Conservation (phyloP, 2,329 filamentous ascomycete species). For the Leptographium procerum region DNA sequence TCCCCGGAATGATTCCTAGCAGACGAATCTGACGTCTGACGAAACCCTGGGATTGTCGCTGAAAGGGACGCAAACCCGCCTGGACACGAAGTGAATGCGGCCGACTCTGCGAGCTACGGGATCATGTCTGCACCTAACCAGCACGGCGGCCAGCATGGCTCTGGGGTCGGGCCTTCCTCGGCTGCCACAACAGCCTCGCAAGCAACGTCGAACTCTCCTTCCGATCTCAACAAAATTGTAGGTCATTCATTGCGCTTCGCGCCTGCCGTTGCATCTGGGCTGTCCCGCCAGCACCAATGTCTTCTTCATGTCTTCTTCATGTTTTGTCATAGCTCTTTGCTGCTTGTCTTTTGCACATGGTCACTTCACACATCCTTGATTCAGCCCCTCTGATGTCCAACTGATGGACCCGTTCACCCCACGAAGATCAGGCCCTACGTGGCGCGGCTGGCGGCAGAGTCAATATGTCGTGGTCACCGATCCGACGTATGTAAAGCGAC, state of each 20-base stretch:
- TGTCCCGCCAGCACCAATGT: neutral
- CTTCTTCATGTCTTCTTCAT: neutral
- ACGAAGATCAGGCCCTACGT: neutral
- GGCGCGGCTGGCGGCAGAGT: neutral
- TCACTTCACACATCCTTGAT: neutral
- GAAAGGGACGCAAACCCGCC: neutral
- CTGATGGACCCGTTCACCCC: neutral
- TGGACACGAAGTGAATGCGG: neutral
- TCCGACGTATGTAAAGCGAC: neutral
- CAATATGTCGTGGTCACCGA: neutral
- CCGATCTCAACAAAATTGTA: constrained; percentile 91
- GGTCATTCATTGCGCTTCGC: constrained; percentile 28
- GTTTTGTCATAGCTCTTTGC: neutral
- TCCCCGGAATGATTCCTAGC: neutral
- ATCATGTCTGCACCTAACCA: constrained; percentile 10
- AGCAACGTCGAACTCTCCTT: constrained; percentile 39
- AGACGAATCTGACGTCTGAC: neutral
- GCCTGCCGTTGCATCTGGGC: neutral
- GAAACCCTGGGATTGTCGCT: neutral
- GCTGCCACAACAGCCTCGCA: constrained; percentile 8
- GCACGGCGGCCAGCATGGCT: constrained; percentile 11
- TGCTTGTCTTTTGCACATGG: no score
- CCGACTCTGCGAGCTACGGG: neutral
- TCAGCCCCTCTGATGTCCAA: neutral
- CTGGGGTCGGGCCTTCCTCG: constrained; percentile 11